phyloP scores from a whole-genome alignment of 2,329 filamentous ascomycete species.

The Penicillium sp. region DNA sequence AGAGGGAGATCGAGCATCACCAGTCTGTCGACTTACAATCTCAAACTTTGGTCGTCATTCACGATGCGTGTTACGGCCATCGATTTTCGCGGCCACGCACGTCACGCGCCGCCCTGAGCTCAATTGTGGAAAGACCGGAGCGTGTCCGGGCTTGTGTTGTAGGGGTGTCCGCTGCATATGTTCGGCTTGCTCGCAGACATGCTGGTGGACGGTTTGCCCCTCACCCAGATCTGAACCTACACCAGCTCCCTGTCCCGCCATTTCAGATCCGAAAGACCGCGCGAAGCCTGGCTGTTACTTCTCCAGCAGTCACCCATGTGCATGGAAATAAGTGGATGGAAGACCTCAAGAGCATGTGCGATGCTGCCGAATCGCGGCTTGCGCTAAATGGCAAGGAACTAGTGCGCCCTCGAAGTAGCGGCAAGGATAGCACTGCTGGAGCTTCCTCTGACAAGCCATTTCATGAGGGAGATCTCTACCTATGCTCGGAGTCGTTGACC shows the following conservation, averaged over 20 bases:
- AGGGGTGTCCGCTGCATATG: slow-evolving; percentile 85
- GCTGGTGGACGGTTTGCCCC: slow-evolving; percentile 71
- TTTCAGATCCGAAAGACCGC: slow-evolving; percentile 86
- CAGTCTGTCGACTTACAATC: slow-evolving; percentile 51
- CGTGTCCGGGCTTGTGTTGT: slow-evolving; percentile 82
- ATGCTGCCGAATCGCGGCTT: slow-evolving; percentile 76
- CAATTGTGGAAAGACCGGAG: slow-evolving; percentile 93
- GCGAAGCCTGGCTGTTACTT: slow-evolving; percentile 71
- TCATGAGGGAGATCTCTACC: slow-evolving; percentile 88
- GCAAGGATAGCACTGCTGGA: slow-evolving; percentile 47
- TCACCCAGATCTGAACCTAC: slow-evolving; percentile 64
- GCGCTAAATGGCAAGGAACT: slow-evolving; percentile 79
- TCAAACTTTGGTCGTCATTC: slow-evolving; percentile 80
- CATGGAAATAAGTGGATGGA: slow-evolving; percentile 94
- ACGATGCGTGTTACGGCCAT: slow-evolving; percentile 95
- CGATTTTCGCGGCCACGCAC: slow-evolving; percentile 84
- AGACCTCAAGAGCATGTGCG: slow-evolving; percentile 84
- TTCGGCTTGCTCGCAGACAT: slow-evolving; percentile 83
- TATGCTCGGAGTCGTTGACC: slow-evolving; percentile 82
- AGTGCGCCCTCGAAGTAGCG: slow-evolving; percentile 59
- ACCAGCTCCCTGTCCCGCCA: slow-evolving; percentile 65
- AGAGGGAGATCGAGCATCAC: slow-evolving; percentile 69
- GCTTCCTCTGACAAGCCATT: slow-evolving; percentile 57
- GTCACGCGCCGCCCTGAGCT: slow-evolving; percentile 70
- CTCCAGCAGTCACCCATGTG: slow-evolving; percentile 82